These are phyloP conservation scores for Colletotrichum viniferum DNA, from an alignment of 2,329 filamentous ascomycete species.

Conservation along the genomic window DNA sequence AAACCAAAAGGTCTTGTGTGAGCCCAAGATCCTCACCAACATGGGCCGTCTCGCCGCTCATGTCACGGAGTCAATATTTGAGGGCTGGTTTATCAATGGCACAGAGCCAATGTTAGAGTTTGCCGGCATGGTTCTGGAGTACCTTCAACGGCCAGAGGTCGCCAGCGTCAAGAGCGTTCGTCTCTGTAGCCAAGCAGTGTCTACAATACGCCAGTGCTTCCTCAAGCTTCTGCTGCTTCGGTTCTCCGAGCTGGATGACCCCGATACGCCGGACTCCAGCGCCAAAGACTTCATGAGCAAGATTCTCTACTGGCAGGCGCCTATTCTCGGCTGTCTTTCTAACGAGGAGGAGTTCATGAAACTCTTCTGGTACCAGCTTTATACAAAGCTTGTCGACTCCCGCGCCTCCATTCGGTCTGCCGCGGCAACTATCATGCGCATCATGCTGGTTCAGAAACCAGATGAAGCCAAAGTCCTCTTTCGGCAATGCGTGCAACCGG, in stretches of 20 bases:
- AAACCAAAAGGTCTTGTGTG: conserved; percentile 74
- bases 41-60: conserved; percentile 81
- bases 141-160: conserved; percentile 84
- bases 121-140: conserved; percentile 82
- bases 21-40: conserved; percentile 86
- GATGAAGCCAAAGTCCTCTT: conserved; percentile 78
- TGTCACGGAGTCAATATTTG: conserved; percentile 88
- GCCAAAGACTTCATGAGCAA: conserved; percentile 78
- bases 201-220: conserved; percentile 76
- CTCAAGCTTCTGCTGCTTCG: conserved; percentile 79
- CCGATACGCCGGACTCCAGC: conserved; percentile 62
- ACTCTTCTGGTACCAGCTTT: conserved; percentile 90
- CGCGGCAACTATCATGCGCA: conserved; percentile 86
- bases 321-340: conserved; percentile 79
- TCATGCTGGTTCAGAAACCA: conserved; percentile 91
- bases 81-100: conserved; percentile 95
- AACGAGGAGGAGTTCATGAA: conserved; percentile 82
- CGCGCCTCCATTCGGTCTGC: conserved; percentile 71
- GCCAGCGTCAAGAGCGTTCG: conserved; percentile 83
- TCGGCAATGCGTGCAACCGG: conserved; percentile 69
- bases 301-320: conserved; percentile 94
- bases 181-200: conserved; percentile 85
- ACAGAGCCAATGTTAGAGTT: conserved; percentile 86
- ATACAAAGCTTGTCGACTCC: conserved; percentile 81
- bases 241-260: conserved; percentile 81